These are phyloP conservation scores for Euphorbia schlechtendalii DNA, from an alignment of 441 rosid species.

Conservation along the genomic window DNA sequence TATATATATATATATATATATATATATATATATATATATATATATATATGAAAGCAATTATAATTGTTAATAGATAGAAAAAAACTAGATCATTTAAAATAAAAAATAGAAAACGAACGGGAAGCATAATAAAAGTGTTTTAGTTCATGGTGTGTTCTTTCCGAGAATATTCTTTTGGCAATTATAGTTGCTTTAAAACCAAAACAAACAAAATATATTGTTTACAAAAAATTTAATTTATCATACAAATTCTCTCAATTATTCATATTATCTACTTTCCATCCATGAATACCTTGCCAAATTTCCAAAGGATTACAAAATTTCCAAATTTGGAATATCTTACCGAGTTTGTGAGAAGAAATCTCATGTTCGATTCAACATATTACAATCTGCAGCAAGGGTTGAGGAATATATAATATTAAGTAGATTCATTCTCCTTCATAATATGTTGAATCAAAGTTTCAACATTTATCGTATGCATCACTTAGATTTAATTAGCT, in stretches of 20 bases:
- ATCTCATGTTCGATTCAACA: background rate
- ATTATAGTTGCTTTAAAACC: no score
- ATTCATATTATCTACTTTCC: background rate
- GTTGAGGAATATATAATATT: background rate
- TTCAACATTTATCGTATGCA: background rate
- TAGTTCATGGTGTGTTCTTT: no score
- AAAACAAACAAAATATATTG: no score
- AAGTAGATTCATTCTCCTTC: background rate
- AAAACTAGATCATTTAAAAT: no score
- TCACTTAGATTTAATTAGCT: background rate
- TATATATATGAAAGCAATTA: no score
- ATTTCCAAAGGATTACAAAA: background rate
- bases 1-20: no score
- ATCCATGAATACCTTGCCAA: background rate
- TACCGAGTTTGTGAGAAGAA: background rate
- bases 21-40: no score
- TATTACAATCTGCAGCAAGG: background rate
- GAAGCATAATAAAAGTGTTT: no score
- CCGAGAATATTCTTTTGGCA: no score
- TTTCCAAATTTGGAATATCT: background rate
- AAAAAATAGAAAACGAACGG: no score
- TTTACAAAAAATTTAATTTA: no score
- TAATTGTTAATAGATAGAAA: no score
- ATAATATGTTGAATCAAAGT: background rate
- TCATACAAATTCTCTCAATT: background rate